Evolutionary conservation across 2,329 filamentous ascomycete genomes (phyloP).

Genomic region (Tolypocladium tundrense): DNA sequence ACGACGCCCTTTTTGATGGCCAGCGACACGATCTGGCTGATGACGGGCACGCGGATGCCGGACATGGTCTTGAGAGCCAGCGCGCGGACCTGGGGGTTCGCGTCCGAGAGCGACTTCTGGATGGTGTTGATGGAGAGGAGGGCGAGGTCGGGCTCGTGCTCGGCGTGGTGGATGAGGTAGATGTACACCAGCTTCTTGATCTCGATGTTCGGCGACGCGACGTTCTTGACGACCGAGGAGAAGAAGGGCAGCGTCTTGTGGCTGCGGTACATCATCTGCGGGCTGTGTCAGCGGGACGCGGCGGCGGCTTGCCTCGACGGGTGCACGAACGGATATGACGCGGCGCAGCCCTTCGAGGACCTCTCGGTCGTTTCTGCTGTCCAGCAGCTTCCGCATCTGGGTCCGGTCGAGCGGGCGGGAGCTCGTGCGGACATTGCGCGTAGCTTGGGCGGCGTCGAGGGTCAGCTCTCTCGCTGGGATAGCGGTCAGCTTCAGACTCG

Average conservation of each 20-base stretch:
- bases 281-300: neutral
- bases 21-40: constrained; percentile 92
- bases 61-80: constrained; percentile 96
- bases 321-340: constrained; percentile 66
- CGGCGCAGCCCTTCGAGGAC: constrained; percentile 83
- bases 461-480: constrained; percentile 82
- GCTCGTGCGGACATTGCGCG: constrained; percentile 53
- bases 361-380: constrained; percentile 87
- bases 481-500: constrained; percentile 7
- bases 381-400: constrained; percentile 89
- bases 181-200: constrained; percentile 99
- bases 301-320: neutral
- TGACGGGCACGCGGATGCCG: constrained; percentile 91
- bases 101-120: constrained; percentile 90
- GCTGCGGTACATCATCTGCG: constrained; percentile 86
- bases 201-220: constrained; percentile 84
- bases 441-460: constrained; percentile 88
- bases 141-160: constrained; percentile 89
- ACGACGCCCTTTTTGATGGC: constrained; percentile 89
- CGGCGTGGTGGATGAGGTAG: constrained; percentile 93
- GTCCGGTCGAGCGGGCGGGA: constrained; percentile 60
- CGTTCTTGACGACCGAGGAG: constrained; percentile 96
- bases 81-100: constrained; percentile 80
- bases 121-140: constrained; percentile 97
- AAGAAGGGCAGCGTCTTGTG: constrained; percentile 88